Base-by-base conservation (phyloP, 2,329 filamentous ascomycete species). In the Trichoderma cornu-damae region DNA sequence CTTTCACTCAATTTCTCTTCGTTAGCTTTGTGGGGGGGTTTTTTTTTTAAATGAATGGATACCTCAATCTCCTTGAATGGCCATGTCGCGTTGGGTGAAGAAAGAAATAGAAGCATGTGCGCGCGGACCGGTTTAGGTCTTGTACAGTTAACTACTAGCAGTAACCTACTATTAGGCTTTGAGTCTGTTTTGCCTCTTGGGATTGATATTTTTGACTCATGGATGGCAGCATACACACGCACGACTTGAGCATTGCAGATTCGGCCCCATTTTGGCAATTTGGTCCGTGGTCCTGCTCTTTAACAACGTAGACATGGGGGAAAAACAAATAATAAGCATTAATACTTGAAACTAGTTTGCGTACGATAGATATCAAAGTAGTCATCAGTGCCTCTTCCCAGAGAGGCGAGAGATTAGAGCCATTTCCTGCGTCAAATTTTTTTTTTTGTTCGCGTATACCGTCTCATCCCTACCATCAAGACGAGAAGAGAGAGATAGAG, bases 1-100 rank as follows among this genome's bases (percentile, higher is more conserved):
- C 20, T 14, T 40, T 7, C 8, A n/a, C 18, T 37, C 6, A 7
- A 12, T 16, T 34, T 6, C 11, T 42, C 3, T 44, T 24, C 30
- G 28, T 53, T 44, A 44, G 38, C 18, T 49, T 35, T 35, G 38
- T 24, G 30, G n/a, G n/a, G n/a, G n/a, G n/a, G n/a, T n/a, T n/a
- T n/a, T n/a, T 44, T 44, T 44, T 44, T 44, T 53, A 44, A 38
- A 53, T 44, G 18, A 44, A 53, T 53, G 38, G 38, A 53, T 40
- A 42, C 43, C 53, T 50, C 55, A 32, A 43, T 24, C n/a, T 44
- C 26, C 9, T 7, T 35, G 22, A 51, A 3, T 18, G 6, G 5
- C 2, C 1, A 30, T 14, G 11, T 26, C n/a, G 18, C 11, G 18
- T 34, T 26, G 7, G 20, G 22, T 38, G 20, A 49, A 26, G 14